Percentiles rank a stretch among this genome's conserved stretches.
These are phyloP conservation scores for Podaxis pistillaris DNA, from an alignment of 768 basidiomycete genomes.

Conservation along the genomic window DNA sequence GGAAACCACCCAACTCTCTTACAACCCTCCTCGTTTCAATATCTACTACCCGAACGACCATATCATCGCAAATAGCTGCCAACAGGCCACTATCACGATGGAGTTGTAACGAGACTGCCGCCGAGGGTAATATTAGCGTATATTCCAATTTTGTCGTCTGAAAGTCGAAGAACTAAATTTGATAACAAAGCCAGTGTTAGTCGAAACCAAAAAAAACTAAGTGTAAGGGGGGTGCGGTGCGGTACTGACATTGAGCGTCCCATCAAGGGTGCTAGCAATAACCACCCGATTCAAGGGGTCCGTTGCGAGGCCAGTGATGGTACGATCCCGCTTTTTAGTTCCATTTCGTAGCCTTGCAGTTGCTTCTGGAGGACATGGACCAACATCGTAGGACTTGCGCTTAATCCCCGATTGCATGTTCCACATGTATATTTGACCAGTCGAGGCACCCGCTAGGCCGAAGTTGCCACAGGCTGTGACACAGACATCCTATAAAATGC, in stretches of 20 bases:
- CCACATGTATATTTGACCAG: slow-evolving; percentile 84
- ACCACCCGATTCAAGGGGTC: slow-evolving; percentile 83
- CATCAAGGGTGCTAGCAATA: slow-evolving; percentile 85
- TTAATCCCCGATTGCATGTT: slow-evolving; percentile 95
- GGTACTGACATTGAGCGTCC: slow-evolving; percentile 76
- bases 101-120: slow-evolving; percentile 66
- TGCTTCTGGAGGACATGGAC: slow-evolving; percentile 57
- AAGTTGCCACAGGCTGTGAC: slow-evolving; percentile 97
- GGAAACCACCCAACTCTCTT: slow-evolving; percentile 83
- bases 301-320: slow-evolving; percentile 79
- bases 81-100: slow-evolving; percentile 86
- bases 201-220: not conserved
- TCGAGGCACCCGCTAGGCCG: slow-evolving; percentile 80
- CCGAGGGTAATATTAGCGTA: slow-evolving; percentile 64
- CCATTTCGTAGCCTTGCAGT: slow-evolving; percentile 37
- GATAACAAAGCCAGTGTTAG: slow-evolving; percentile 3
- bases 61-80: slow-evolving; percentile 83
- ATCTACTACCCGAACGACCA: slow-evolving; percentile 82
- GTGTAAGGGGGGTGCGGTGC: not conserved
- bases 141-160: slow-evolving; percentile 76
- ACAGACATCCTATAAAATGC: slow-evolving; percentile 61
- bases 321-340: slow-evolving; percentile 44
- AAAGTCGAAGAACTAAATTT: slow-evolving; percentile 90
- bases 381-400: slow-evolving; percentile 74
- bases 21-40: slow-evolving; percentile 88